Percentiles rank a stretch among this genome's conserved stretches.
These are phyloP conservation scores for Rosa rugosa DNA, from an alignment of 306 rosid species.

Conservation along the genomic window DNA sequence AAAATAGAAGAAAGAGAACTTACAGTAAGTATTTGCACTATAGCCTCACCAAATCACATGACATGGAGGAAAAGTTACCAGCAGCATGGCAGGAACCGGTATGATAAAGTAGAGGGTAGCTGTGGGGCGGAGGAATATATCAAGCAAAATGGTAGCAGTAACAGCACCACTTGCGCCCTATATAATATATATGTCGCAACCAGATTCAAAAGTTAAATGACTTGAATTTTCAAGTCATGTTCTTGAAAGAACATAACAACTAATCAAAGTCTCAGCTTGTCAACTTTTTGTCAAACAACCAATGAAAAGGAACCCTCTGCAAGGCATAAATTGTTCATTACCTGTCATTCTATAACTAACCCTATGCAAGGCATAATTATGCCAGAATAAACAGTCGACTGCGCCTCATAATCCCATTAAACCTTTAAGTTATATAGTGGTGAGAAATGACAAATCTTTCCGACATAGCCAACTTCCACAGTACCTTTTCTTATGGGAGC, in stretches of 20 bases:
- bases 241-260: too few relatives aligned
- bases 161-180: constrained; percentile 95
- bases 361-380: constrained; percentile 38
- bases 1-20: constrained; percentile 29
- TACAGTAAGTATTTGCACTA: constrained; percentile 26
- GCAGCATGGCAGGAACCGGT: constrained; percentile 77
- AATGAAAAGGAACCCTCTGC: constrained; percentile 35
- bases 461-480: background rate
- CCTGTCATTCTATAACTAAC: constrained; percentile 21
- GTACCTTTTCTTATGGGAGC: background rate
- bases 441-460: background rate
- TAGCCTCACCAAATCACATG: constrained; percentile 19
- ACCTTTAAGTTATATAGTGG: background rate
- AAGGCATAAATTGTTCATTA: constrained; percentile 27
- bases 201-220: constrained; percentile 23
- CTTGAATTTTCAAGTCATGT: constrained; percentile 26
- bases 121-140: constrained; percentile 77
- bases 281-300: background rate
- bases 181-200: constrained; percentile 19
- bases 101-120: constrained; percentile 60
- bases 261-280: background rate
- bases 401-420: background rate
- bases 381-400: background rate
- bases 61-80: constrained; percentile 50
- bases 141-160: constrained; percentile 72